Conservation (phyloP, 2,329 filamentous ascomycete species). For the Pseudogymnoascus destructans region DNA sequence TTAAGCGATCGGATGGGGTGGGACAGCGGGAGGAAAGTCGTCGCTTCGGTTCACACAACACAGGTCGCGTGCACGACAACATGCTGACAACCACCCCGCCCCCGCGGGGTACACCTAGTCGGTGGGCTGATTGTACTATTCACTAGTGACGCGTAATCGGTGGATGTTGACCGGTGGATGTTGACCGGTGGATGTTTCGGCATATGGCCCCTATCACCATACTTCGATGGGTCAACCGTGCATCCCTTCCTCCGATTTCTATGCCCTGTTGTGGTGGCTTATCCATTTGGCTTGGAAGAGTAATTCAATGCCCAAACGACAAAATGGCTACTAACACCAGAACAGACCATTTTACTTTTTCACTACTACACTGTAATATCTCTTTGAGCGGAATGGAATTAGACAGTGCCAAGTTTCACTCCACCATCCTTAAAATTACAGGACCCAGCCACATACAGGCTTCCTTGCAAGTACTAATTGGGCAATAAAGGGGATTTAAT, state of each 20-base stretch:
- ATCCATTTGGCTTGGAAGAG: no score
- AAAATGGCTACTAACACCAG: neutral
- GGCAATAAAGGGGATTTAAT: neutral
- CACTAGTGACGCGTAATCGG: neutral
- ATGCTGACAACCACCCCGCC: neutral
- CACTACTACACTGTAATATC: neutral
- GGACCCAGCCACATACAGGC: neutral
- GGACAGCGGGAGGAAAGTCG: neutral
- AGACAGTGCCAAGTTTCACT: neutral
- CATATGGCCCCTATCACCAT: neutral
- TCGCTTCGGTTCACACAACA: slow-evolving; percentile 1
- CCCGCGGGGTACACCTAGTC: neutral
- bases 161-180: neutral
- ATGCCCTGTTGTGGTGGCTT: no score
- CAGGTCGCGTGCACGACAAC: neutral
- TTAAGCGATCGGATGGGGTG: neutral
- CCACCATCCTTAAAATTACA: neutral
- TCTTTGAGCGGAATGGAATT: neutral
- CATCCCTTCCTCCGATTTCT: no score
- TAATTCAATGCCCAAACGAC: neutral
- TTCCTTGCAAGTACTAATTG: neutral
- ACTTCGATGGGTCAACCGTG: no score
- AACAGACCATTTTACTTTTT: neutral
- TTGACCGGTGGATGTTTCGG: neutral
- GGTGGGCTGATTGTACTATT: neutral